These are phyloP conservation scores for Diaporthe australafricana DNA, from an alignment of 2,329 filamentous ascomycete genomes.

Conservation along the genomic window DNA sequence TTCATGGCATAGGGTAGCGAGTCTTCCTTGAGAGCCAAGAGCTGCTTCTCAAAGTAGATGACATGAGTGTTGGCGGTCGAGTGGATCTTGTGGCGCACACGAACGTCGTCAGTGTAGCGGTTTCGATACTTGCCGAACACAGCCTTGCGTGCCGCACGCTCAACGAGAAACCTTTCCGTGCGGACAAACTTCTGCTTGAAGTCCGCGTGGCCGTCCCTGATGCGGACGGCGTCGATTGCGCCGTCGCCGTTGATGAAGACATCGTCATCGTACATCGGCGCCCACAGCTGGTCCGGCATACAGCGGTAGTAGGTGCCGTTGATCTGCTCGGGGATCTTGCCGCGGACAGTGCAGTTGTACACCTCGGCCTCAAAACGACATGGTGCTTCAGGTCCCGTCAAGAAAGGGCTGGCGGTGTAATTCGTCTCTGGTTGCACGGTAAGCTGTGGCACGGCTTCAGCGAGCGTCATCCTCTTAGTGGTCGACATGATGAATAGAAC, in stretches of 20 bases:
- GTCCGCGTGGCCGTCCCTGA: background rate
- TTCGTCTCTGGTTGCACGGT: too few species aligned
- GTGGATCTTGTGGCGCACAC: slow-evolving; percentile 57
- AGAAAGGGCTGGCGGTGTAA: too few species aligned
- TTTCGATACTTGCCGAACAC: slow-evolving; percentile 23
- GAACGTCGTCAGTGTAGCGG: slow-evolving; percentile 13
- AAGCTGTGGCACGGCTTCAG: too few species aligned
- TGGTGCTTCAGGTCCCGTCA: background rate
- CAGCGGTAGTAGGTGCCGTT: background rate
- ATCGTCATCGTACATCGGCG: background rate
- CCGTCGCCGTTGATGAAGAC: background rate
- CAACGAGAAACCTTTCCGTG: slow-evolving; percentile 15
- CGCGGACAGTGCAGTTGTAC: slow-evolving; percentile 1
- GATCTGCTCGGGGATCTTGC: background rate
- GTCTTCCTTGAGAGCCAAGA: slow-evolving; percentile 67
- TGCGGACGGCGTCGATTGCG: background rate
- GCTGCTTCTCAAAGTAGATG: slow-evolving; percentile 65
- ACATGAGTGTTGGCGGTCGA: slow-evolving; percentile 71
- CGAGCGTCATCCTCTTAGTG: too few species aligned
- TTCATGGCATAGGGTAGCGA: slow-evolving; percentile 63
- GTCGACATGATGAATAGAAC: too few species aligned
- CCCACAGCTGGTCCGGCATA: slow-evolving; percentile 1
- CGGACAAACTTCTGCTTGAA: slow-evolving; percentile 8
- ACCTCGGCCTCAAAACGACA: slow-evolving; percentile 3
- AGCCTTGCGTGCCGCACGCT: slow-evolving; percentile 2